Base-by-base conservation (phyloP, 805 yeast species). In the Debaryomyces maramus region DNA sequence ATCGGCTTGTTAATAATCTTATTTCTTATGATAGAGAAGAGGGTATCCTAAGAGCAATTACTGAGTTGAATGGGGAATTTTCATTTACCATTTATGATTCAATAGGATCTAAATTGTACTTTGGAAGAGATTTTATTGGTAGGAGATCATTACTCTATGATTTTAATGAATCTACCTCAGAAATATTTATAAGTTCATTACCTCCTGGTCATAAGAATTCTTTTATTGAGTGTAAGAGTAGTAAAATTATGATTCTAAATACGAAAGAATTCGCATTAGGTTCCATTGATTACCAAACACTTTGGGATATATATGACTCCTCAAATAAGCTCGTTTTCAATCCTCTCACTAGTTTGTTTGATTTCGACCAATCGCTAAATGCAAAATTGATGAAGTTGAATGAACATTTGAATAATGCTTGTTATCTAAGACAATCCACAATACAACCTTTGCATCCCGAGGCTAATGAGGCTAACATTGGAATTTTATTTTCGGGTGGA, bases 401-500 rank as follows among this genome's bases (percentile, higher is more conserved):
- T 8, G 23, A 42, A 0, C 30, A 47, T 0, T 51, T 83, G 11
- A 51, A 52, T 1, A 23, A 44, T 0, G 60, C 85, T 1, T 77
- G 82, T 2, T 34, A 47, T 1, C 54, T 67, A n/a, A 65, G 93
- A 42, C 74, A 81, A n/a, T 55, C 61, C 7, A 73, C 86, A 0
- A 83, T 85, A 4, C 74, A 73, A 42, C 90, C 93, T 2, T 40
- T 76, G 2, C 75, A 72, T 41, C 59, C 59, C 31, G 57, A 63
- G 5, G 37, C 46, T 10, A 48, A 30, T 29, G 45, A 44, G 34
- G 58, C 58, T 67, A 1, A 59, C 5, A 61, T 82, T 31, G 85
- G 85, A 0, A 67, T 93, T 0, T 61, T 93, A 22, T 93, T 90
- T 55, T 88, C 97, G 32, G 99, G 99, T 2, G 99, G 99, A 0